Conservation (phyloP, 306 rosid species). For the Biancaea sappan region DNA sequence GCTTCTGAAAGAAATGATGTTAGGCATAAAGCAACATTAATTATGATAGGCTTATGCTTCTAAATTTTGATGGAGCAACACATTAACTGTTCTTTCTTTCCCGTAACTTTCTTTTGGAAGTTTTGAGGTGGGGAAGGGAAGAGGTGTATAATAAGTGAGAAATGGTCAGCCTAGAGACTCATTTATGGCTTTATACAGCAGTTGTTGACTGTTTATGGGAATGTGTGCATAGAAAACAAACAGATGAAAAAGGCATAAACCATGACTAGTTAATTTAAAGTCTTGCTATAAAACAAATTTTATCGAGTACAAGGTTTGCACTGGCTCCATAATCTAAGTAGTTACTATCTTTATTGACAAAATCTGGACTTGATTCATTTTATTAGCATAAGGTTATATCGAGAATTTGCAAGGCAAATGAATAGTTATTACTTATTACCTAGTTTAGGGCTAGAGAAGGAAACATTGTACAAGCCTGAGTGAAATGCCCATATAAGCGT, state of each 20-base stretch:
- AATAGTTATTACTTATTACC: slow-evolving; percentile 3
- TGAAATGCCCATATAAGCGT: not conserved
- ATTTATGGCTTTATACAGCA: not conserved
- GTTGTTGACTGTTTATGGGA: not conserved
- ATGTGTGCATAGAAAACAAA: not conserved
- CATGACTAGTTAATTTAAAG: slow-evolving; percentile 6
- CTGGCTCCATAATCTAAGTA: not conserved
- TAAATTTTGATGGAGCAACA: slow-evolving; percentile 17
- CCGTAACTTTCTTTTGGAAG: not conserved
- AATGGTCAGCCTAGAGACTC: not conserved
- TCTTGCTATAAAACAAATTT: not conserved
- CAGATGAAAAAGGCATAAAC: not conserved
- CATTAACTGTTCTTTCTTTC: not conserved
- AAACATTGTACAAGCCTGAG: not conserved
- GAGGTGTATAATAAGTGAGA: not conserved
- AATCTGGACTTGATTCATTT: not conserved
- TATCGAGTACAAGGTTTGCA: slow-evolving; percentile 2
- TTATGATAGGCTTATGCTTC: slow-evolving; percentile 3
- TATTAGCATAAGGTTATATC: not conserved
- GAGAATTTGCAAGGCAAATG: not conserved
- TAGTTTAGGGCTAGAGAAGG: slow-evolving; percentile 2
- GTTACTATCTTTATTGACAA: not conserved
- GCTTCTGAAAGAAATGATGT: not conserved
- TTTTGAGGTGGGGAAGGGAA: not conserved
- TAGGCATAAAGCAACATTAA: slow-evolving; percentile 17